Conservation (phyloP, 2,329 filamentous ascomycete species). For the Fusarium piperis region DNA sequence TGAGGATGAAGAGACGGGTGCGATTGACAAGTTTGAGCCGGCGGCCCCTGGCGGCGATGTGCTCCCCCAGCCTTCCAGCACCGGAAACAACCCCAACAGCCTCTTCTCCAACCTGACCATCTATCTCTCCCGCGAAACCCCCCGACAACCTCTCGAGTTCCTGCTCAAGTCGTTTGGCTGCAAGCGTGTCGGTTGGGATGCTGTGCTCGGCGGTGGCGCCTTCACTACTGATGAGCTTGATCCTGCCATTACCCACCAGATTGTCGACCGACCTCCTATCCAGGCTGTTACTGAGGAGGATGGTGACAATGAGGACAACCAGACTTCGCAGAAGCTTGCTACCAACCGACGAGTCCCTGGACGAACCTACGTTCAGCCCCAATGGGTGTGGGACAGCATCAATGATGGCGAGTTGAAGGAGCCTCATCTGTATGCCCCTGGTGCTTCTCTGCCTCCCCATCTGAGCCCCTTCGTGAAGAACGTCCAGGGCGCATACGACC, state of each 20-base stretch:
- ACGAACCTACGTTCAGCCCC: slow-evolving; percentile 91
- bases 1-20: slow-evolving; percentile 63
- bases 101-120: slow-evolving; percentile 91
- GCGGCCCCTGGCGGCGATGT: slow-evolving; percentile 85
- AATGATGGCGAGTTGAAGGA: slow-evolving; percentile 91
- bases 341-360: slow-evolving; percentile 84
- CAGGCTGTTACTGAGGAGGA: slow-evolving; percentile 64
- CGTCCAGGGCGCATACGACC: slow-evolving; percentile 89
- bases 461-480: slow-evolving; percentile 94
- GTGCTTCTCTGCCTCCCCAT: slow-evolving; percentile 90
- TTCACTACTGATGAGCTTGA: slow-evolving; percentile 92
- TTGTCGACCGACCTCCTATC: slow-evolving; percentile 88
- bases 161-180: slow-evolving; percentile 93
- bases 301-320: slow-evolving; percentile 65
- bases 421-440: slow-evolving; percentile 88
- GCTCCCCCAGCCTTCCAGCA: slow-evolving; percentile 78
- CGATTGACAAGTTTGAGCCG: slow-evolving; percentile 92
- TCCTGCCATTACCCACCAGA: slow-evolving; percentile 91
- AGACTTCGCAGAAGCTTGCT: slow-evolving; percentile 67
- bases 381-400: slow-evolving; percentile 98
- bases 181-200: slow-evolving; percentile 95
- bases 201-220: slow-evolving; percentile 87
- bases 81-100: slow-evolving; percentile 73
- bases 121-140: slow-evolving; percentile 93
- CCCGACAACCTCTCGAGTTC: slow-evolving; percentile 90